Conservation (phyloP, 805 yeast genomes). For the Kodamaea kakaduensis region DNA sequence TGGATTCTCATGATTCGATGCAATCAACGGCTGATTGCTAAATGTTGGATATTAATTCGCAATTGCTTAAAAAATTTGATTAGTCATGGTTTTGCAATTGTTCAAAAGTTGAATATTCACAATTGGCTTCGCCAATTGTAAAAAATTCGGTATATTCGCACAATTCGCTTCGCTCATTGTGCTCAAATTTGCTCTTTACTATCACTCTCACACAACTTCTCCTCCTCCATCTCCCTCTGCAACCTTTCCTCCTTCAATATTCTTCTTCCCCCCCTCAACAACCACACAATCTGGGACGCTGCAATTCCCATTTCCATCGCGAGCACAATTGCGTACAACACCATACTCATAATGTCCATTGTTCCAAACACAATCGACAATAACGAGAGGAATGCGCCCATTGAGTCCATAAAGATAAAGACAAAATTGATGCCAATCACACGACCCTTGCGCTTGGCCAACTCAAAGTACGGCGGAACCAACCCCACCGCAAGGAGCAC, state of each 20-base stretch:
- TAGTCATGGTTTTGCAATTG: too few relatives aligned
- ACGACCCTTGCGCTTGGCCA: conserved; percentile 72
- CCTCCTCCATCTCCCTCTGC: conserved; percentile 5
- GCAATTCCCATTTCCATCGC: conserved; percentile 76
- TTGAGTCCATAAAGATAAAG: conserved; percentile 68
- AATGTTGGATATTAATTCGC: too few relatives aligned
- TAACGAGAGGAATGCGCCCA: conserved; percentile 78
- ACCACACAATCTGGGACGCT: conserved; percentile 68
- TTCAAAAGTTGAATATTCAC: too few relatives aligned
- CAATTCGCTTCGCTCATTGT: too few relatives aligned
- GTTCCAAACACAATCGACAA: conserved; percentile 51
- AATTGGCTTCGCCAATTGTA: too few relatives aligned
- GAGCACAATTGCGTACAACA: conserved; percentile 70
- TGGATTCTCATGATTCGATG: too few relatives aligned
- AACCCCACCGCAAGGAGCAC: conserved; percentile 72
- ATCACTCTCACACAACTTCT: conserved; percentile 1
- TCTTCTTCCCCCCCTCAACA: conserved; percentile 27
- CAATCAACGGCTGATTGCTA: too few relatives aligned
- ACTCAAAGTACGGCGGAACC: conserved; percentile 84
- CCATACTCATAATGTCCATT: conserved; percentile 74
- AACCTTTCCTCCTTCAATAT: conserved; percentile 22
- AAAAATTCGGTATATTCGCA: too few relatives aligned
- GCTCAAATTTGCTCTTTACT: too few relatives aligned
- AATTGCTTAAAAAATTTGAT: too few relatives aligned
- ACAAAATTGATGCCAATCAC: conserved; percentile 88